Percentiles rank a stretch among this genome's conserved stretches.
phyloP scores from a whole-genome alignment of 495 filamentous ascomycete species.

The Hypoxylon fuscum region DNA sequence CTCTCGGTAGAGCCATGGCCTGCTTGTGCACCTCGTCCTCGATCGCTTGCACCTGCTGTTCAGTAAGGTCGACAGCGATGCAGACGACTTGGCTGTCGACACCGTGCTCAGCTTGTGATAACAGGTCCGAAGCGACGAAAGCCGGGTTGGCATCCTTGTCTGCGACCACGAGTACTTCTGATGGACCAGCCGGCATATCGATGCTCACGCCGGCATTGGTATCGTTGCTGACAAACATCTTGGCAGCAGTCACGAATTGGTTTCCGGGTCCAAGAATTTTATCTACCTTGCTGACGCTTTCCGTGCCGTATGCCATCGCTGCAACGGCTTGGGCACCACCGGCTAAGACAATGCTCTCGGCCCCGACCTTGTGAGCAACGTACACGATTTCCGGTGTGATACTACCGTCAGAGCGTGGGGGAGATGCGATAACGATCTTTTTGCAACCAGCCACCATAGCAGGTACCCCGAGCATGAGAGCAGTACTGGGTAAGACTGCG shows the following conservation, averaged over 20 bases:
- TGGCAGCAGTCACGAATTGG: slow-evolving; percentile 97
- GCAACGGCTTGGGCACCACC: slow-evolving; percentile 97
- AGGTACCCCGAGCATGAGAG: slow-evolving; percentile 96
- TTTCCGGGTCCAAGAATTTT: slow-evolving; percentile 98
- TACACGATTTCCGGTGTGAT: slow-evolving; percentile 98
- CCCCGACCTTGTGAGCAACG: slow-evolving; percentile 95
- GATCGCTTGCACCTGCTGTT: slow-evolving; percentile 76
- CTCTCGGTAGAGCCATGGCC: slow-evolving; percentile 85
- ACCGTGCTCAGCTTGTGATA: slow-evolving; percentile 96
- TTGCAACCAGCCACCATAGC: slow-evolving; percentile 98
- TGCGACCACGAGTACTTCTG: slow-evolving; percentile 95
- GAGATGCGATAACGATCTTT: slow-evolving; percentile 91
- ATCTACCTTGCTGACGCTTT: slow-evolving; percentile 91
- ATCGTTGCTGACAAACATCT: slow-evolving; percentile 97
- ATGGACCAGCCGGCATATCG: slow-evolving; percentile 98
- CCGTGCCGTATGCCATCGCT: slow-evolving; percentile 85
- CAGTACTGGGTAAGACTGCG: slow-evolving; percentile 92
- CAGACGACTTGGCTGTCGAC: slow-evolving; percentile 94
- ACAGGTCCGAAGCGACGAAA: slow-evolving; percentile 92
- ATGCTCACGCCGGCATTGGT: slow-evolving; percentile 94
- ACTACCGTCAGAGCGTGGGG: slow-evolving; percentile 86
- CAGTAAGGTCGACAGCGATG: slow-evolving; percentile 82
- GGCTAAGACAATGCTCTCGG: slow-evolving; percentile 92
- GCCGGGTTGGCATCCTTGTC: slow-evolving; percentile 89
- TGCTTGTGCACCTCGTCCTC: slow-evolving; percentile 91